Evolutionary conservation across 1,139 yeast species (phyloP).

Genomic region (Kodamaea plutei): DNA sequence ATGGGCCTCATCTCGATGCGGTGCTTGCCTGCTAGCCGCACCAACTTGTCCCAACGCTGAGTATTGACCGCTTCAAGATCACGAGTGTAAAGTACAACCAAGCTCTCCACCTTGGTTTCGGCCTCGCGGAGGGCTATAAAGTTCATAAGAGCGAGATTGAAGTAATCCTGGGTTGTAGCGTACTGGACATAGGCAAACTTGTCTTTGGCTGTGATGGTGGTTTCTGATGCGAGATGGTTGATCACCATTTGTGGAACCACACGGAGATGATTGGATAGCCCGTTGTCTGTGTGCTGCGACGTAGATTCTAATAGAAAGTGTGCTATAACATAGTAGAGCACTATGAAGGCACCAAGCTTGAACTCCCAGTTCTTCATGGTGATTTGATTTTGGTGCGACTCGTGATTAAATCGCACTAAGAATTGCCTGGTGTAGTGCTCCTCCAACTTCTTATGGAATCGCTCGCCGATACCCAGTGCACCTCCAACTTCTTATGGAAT

Average conservation of each 20-base stretch:
- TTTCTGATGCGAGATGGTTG: conserved; percentile 10
- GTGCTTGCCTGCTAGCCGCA: conserved; percentile 7
- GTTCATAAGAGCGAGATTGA: conserved; percentile 32
- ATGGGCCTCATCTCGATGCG: conserved; percentile 22
- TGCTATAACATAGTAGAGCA: conserved; percentile 19
- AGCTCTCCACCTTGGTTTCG: conserved; percentile 19
- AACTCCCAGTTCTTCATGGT: conserved; percentile 23
- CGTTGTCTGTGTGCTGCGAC: conserved; percentile 11
- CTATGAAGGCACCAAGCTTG: conserved; percentile 21
- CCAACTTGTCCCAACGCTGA: conserved; percentile 9
- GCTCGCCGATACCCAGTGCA: too few relatives aligned
- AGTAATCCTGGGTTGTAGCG: conserved; percentile 32
- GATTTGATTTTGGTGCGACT: too few relatives aligned
- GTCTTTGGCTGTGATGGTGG: conserved; percentile 3
- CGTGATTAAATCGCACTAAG: too few relatives aligned
- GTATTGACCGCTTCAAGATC: conserved; percentile 13
- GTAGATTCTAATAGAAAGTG: conserved; percentile 12
- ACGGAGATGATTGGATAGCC: conserved; percentile 17
- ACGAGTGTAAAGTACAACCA: conserved; percentile 25
- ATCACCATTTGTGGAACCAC: conserved; percentile 23
- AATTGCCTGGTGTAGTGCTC: too few relatives aligned
- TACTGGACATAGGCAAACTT: conserved; percentile 33
- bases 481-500: too few relatives aligned
- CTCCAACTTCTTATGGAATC: too few relatives aligned
- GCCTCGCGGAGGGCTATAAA: conserved; percentile 22